Conservation (phyloP, 1,284 basidiomycete species). For the Cryptococcus jaspeensis region DNA sequence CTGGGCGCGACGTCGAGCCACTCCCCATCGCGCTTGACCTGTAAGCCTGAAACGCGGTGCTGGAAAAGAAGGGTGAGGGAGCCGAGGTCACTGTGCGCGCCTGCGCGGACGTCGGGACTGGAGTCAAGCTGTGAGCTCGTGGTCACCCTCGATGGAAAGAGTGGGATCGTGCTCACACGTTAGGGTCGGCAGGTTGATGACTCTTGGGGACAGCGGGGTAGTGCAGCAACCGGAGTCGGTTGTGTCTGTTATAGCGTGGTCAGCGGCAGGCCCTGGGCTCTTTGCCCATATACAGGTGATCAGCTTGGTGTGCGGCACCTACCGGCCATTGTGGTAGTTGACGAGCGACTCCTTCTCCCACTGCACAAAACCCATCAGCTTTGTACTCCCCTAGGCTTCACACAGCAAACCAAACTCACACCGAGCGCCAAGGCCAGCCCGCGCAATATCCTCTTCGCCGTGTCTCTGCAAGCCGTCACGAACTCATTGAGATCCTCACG, state of each 20-base stretch:
- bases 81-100: slow-evolving; percentile 32
- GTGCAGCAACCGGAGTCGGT: slow-evolving; percentile 23
- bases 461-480: slow-evolving; percentile 15
- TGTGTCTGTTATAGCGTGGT: too few species aligned
- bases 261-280: too few species aligned
- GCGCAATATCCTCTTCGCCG: slow-evolving; percentile 8
- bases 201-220: slow-evolving; percentile 11
- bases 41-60: slow-evolving; percentile 39
- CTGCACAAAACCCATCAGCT: not conserved
- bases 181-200: not conserved
- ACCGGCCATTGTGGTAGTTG: slow-evolving; percentile 10
- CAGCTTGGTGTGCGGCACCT: not conserved
- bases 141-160: not conserved
- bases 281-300: not conserved
- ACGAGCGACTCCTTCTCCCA: slow-evolving; percentile 5
- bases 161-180: not conserved
- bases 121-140: not conserved
- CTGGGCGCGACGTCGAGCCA: slow-evolving; percentile 40
- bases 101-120: slow-evolving; percentile 15
- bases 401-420: slow-evolving; percentile 17
- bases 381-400: slow-evolving; percentile 17
- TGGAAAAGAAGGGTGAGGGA: slow-evolving; percentile 43
- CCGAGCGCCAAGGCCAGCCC: slow-evolving; percentile 19
- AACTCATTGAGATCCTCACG: slow-evolving; percentile 10
- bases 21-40: slow-evolving; percentile 23